Base-by-base conservation (phyloP, 75 land plant genomes). In the Chamaecyparis obtusa region DNA sequence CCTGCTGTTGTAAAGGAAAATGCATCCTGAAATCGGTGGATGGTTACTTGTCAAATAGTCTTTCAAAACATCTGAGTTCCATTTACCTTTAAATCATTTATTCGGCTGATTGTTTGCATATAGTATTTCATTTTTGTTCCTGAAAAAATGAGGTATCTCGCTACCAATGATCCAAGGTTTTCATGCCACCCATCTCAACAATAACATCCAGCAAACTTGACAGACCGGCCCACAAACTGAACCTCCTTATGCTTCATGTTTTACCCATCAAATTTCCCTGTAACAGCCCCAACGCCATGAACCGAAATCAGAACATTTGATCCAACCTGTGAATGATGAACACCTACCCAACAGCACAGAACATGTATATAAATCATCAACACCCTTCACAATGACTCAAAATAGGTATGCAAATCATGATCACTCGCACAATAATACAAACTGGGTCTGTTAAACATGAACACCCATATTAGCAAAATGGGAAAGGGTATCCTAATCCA, bases 161-260 rank as follows among this genome's bases (percentile, higher is more conserved):
- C 76, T 74, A 13, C n/a, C 69, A 64, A 5, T 27, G 6, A 64
- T 21, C 69, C 69, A 27, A 6, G 48, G 51, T n/a, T n/a, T 81
- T 81, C 51, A 81, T 46, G 83, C 83, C 24, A n/a, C 49, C 16
- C 83, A 46, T 80, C 48, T 44, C 48, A 80, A 2, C 48, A 79
- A 19, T 41, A 80, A 80, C 46, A 21, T 27, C 46, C 48, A 41
- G 48, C 32, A 43, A 81, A 10, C 83, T 46, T 0, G 44, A 27
- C 32, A 81, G 46, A 81, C 83, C 43, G 48, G 43, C 43, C 83
- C 83, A 80, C n/a, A 44, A 44, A 80, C 51, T 81, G 83, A 81
- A 64, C 7, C 69, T 81, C n/a, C 83, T 46, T 43, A n/a, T 81
- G 83, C 83, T 9, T n/a, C 48, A 24, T 41, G 43, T 27, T 81